Evolutionary conservation across 208 protist genomes (phyloP), one percentile per base, ranked within the genome.

Genomic region (Acanthamoeba castellanii): DNA sequence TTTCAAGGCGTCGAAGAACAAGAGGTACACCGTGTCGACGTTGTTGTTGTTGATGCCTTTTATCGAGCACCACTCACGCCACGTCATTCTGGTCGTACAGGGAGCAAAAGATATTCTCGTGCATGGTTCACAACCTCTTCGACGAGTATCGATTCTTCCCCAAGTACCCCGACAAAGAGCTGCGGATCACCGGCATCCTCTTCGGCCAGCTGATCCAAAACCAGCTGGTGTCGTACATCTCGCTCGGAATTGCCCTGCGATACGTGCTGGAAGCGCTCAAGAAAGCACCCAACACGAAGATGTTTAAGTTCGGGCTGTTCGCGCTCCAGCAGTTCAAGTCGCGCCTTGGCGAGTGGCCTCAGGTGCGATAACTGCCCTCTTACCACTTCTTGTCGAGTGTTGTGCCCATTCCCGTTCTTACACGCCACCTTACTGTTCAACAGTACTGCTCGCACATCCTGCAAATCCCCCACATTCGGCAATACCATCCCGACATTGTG

Each of bases 261-360:
- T 98, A 98, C 92, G 98, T 99, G 34, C 97, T 99, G 32, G 98
- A 99, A 42, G 98, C 98, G 37, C 96, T 99, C 88, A 97, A 97
- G 64, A 98, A 99, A 95, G 98, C 98, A 0, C 96, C 95, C 18
- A 98, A 98, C 88, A 96, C 96, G 47, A 98, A 98, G 25, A 97
- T 99, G 96, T 98, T 98, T 96, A 98, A 99, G 94, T 99, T 99
- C 96, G 99, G 99, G 88, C 96, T 99, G 34, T 98, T 98, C 61
- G 98, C 99, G 7, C 96, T 99, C 5, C 97, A 99, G 92, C 97
- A 99, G 93, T 99, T 99, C 92, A 99, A 99, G 95, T 92, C 96
- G 47, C 96, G 98, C 70, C 94, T 99, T 34, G 96, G 96, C n/a
- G 98, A 99, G 94, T 99, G 99, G 99, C 99, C 99, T 52, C 98